Percentiles rank a stretch among this genome's conserved stretches.
Evolutionary conservation across 345 rosid species (phyloP).

Genomic region (Eucalyptus regnans): DNA sequence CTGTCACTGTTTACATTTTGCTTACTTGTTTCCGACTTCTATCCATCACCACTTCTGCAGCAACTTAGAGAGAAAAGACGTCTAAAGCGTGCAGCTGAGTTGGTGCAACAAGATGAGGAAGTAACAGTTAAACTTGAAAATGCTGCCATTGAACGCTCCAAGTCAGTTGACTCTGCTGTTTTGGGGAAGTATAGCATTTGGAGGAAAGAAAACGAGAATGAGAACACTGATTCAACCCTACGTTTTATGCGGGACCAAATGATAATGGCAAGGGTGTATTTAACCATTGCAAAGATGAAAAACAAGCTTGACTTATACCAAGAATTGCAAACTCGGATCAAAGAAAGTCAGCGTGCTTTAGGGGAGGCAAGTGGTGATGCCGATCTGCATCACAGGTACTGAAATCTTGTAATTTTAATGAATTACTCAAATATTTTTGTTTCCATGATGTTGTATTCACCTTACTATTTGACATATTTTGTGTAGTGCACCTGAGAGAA

Average conservation of each 20-base stretch:
- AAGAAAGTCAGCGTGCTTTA: conserved; percentile 75
- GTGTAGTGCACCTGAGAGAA: conserved; percentile 66
- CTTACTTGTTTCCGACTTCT: neutral
- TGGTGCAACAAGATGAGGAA: conserved; percentile 64
- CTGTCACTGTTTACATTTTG: neutral
- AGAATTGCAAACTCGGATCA: conserved; percentile 70
- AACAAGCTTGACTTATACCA: conserved; percentile 51
- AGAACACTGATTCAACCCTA: conserved; percentile 75
- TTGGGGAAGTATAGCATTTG: conserved; percentile 93
- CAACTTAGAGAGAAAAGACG: conserved; percentile 83
- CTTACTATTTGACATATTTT: neutral
- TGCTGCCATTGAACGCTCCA: conserved; percentile 90
- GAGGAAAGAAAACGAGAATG: conserved; percentile 90
- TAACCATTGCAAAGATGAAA: conserved; percentile 71
- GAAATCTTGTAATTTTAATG: neutral
- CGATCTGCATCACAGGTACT: conserved; percentile 74
- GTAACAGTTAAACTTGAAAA: conserved; percentile 72
- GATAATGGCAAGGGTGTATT: conserved; percentile 90
- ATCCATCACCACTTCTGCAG: conserved; percentile 22
- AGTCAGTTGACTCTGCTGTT: conserved; percentile 90
- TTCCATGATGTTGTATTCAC: neutral
- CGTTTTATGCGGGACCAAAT: conserved; percentile 92
- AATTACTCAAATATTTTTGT: neutral
- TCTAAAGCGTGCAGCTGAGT: conserved; percentile 64
- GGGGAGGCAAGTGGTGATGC: conserved; percentile 75